Percentiles rank a stretch among this genome's conserved stretches.
These are phyloP conservation scores for Podaxis carcinomalis DNA, from an alignment of 768 basidiomycete genomes.

Conservation along the genomic window DNA sequence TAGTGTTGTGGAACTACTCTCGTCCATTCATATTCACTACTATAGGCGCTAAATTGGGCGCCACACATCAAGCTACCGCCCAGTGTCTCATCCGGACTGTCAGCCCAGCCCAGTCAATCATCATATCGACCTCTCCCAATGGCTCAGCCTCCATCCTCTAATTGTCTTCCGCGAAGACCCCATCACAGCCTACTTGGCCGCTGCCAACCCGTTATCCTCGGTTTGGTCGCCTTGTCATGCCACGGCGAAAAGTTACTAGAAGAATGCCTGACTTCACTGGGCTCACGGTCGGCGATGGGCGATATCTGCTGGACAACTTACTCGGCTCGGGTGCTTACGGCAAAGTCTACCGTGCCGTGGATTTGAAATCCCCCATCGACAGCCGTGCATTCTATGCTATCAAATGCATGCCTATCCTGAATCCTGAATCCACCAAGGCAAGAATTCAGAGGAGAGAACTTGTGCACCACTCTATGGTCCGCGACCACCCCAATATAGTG, in stretches of 20 bases:
- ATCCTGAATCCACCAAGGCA: conserved; percentile 49
- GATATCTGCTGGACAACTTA: conserved; percentile 53
- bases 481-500: conserved; percentile 60
- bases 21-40: not conserved
- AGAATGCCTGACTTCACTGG: conserved; percentile 49
- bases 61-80: not conserved
- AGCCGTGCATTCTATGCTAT: conserved; percentile 54
- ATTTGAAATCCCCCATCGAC: conserved; percentile 34
- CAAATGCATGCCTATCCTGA: conserved; percentile 68
- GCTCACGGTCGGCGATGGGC: conserved; percentile 49
- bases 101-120: conserved; percentile 2
- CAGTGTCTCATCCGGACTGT: not conserved
- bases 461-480: conserved; percentile 45
- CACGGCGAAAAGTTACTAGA: conserved; percentile 34
- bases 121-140: not conserved
- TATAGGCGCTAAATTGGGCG: not conserved
- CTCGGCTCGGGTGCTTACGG: conserved; percentile 78
- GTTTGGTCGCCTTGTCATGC: conserved; percentile 27
- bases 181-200: not conserved
- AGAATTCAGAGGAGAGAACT: conserved; percentile 70
- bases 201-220: conserved; percentile 9
- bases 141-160: not conserved
- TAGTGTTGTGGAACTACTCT: not conserved
- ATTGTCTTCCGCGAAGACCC: conserved; percentile 8
- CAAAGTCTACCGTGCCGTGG: conserved; percentile 70